phyloP scores from a whole-genome alignment of 2,329 filamentous ascomycete species.

The Aspergillus persii region DNA sequence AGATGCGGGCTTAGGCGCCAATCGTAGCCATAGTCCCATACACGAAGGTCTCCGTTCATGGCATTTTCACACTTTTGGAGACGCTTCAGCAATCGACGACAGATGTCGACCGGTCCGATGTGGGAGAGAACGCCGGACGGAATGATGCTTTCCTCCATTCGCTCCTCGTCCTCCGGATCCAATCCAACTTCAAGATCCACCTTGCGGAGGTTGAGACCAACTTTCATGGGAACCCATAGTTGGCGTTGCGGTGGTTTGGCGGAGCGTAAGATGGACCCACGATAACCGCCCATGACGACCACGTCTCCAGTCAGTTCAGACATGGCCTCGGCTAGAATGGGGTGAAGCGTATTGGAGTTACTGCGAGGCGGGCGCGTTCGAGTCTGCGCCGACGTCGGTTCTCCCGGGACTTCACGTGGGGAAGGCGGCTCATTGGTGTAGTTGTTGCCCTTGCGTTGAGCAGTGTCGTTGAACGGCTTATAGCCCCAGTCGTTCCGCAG shows the following conservation, averaged over 20 bases:
- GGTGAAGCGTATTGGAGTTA: constrained; percentile 34
- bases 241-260: constrained; percentile 80
- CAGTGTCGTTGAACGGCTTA: constrained; percentile 31
- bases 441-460: constrained; percentile 16
- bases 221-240: constrained; percentile 90
- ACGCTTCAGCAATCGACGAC: constrained; percentile 74
- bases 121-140: constrained; percentile 86
- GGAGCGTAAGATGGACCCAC: constrained; percentile 84
- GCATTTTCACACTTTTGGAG: constrained; percentile 72
- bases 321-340: constrained; percentile 58
- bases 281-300: constrained; percentile 84
- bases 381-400: constrained; percentile 3
- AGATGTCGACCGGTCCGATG: constrained; percentile 89
- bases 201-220: constrained; percentile 86
- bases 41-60: constrained; percentile 65
- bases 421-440: constrained; percentile 5
- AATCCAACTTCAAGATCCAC: constrained; percentile 87
- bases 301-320: constrained; percentile 76
- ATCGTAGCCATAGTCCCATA: constrained; percentile 93
- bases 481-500: constrained; percentile 37
- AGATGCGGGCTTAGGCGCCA: constrained; percentile 84
- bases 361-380: constrained; percentile 19
- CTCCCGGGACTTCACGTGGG: constrained; percentile 7
- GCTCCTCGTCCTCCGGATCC: constrained; percentile 75
- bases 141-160: constrained; percentile 78